These are phyloP conservation scores for Pestalotiopsis sp. DNA, from an alignment of 2,329 filamentous ascomycete genomes.

Conservation along the genomic window DNA sequence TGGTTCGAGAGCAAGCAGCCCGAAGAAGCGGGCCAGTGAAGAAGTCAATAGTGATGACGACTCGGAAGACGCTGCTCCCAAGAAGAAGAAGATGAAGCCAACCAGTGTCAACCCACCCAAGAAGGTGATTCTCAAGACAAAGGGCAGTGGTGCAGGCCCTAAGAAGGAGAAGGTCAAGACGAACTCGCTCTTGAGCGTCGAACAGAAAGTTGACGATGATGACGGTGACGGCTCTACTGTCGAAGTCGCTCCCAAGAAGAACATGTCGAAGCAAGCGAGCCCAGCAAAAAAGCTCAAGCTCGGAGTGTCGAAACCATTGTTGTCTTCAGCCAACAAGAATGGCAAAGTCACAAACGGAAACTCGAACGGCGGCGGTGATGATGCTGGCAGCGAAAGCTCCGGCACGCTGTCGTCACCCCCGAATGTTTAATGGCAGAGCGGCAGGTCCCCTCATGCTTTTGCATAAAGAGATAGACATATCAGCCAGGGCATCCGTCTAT, in stretches of 20 bases:
- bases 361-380: slow-evolving; percentile 31
- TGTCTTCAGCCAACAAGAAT: slow-evolving; percentile 51
- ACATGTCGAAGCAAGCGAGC: slow-evolving; percentile 39
- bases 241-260: slow-evolving; percentile 45
- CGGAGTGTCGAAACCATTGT: slow-evolving; percentile 44
- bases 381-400: slow-evolving; percentile 58
- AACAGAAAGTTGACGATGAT: slow-evolving; percentile 43
- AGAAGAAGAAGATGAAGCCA: slow-evolving; percentile 62
- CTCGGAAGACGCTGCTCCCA: slow-evolving; percentile 50
- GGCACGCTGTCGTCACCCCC: slow-evolving; percentile 59
- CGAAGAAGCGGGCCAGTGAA: slow-evolving; percentile 58
- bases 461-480: slow-evolving; percentile 1
- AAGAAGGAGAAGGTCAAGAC: slow-evolving; percentile 60
- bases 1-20: slow-evolving; percentile 54
- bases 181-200: slow-evolving; percentile 51
- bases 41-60: slow-evolving; percentile 56
- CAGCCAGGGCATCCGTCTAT: neutral
- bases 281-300: slow-evolving; percentile 49
- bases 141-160: slow-evolving; percentile 32
- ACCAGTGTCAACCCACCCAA: slow-evolving; percentile 43
- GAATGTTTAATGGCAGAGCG: slow-evolving; percentile 21
- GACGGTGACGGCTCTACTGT: slow-evolving; percentile 39
- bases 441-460: neutral
- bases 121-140: slow-evolving; percentile 59
- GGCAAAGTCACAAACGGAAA: slow-evolving; percentile 32